A percentile compares a stretch with the other conserved stretches of the same genome.
These are phyloP conservation scores for Termitomyces sp. DNA, from an alignment of 768 basidiomycete species.

Conservation along the genomic window DNA sequence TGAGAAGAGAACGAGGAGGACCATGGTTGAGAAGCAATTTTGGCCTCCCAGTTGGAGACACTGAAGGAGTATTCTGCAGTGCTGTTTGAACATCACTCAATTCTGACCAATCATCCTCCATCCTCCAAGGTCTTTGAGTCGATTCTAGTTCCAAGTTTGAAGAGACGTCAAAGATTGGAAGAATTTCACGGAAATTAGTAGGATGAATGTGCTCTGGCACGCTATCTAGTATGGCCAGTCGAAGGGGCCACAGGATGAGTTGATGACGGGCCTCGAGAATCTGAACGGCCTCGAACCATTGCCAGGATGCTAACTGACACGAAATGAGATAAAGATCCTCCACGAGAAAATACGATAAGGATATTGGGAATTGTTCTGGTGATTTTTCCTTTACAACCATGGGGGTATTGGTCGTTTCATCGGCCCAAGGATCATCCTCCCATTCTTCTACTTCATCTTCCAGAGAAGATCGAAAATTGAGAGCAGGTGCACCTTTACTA, in stretches of 20 bases:
- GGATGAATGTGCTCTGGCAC: slow-evolving; percentile 75
- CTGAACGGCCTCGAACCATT: slow-evolving; percentile 51
- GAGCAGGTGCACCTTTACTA: slow-evolving; percentile 32
- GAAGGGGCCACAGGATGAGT: slow-evolving; percentile 57
- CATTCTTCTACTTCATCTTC: slow-evolving; percentile 60
- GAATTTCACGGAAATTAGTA: slow-evolving; percentile 49
- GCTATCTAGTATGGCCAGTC: slow-evolving; percentile 62
- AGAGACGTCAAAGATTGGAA: slow-evolving; percentile 54
- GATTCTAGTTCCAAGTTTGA: slow-evolving; percentile 36
- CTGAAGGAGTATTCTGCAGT: slow-evolving; percentile 24
- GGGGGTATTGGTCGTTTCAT: slow-evolving; percentile 26
- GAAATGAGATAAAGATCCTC: slow-evolving; percentile 54
- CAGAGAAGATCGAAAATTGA: slow-evolving; percentile 26
- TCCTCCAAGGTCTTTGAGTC: slow-evolving; percentile 39
- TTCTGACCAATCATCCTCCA: slow-evolving; percentile 57
- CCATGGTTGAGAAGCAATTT: neutral
- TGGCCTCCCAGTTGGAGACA: neutral
- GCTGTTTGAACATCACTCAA: slow-evolving; percentile 33
- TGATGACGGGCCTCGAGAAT: slow-evolving; percentile 55
- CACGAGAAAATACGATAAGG: slow-evolving; percentile 60
- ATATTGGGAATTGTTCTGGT: slow-evolving; percentile 33
- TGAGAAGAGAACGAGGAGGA: slow-evolving; percentile 26
- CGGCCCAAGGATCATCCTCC: slow-evolving; percentile 78
- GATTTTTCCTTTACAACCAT: slow-evolving; percentile 21
- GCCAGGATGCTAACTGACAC: slow-evolving; percentile 57